Conservation (phyloP, 1,284 basidiomycete genomes). For the Gomphus bonarii region DNA sequence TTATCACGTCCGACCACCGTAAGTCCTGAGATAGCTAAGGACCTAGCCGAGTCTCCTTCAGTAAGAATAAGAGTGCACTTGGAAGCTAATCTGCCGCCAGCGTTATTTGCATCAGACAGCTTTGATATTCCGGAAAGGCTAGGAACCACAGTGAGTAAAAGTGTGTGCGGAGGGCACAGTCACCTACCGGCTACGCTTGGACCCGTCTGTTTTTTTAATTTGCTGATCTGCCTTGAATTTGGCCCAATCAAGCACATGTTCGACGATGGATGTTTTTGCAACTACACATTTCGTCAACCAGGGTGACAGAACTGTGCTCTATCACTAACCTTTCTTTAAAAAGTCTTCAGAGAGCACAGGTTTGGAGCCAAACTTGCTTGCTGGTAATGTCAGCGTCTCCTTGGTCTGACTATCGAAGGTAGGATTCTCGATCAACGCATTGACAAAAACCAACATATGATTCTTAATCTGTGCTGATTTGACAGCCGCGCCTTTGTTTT, state of each 20-base stretch:
- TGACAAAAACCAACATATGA: conserved; percentile 99
- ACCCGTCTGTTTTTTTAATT: conserved; percentile 95
- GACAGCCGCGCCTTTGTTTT: conserved; percentile 91
- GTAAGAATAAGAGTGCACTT: conserved; percentile 95
- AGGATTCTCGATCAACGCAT: conserved; percentile 94
- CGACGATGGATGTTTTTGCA: conserved; percentile 83
- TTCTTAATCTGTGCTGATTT: conserved; percentile 93
- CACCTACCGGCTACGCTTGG: conserved; percentile 74
- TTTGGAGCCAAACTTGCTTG: conserved; percentile 85
- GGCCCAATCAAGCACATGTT: conserved; percentile 91
- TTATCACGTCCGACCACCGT: conserved; percentile 93
- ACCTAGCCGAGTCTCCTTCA: conserved; percentile 99
- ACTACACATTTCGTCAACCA: conserved; percentile 37
- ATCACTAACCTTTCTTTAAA: conserved; percentile 80
- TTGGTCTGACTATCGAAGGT: conserved; percentile 99
- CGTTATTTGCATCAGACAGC: conserved; percentile 96
- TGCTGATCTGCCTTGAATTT: conserved; percentile 95
- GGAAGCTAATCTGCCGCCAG: conserved; percentile 73
- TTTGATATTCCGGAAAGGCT: conserved; percentile 89
- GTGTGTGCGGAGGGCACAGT: background rate
- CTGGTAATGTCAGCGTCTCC: conserved; percentile 85
- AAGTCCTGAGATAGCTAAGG: conserved; percentile 90
- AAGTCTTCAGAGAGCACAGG: conserved; percentile 84
- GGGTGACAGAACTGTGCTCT: background rate
- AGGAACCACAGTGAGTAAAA: conserved; percentile 4